A percentile compares a stretch with the other conserved stretches of the same genome.
These are phyloP conservation scores for Conoideocrella luteorostrata DNA, from an alignment of 2,329 filamentous ascomycete genomes.

Conservation along the genomic window DNA sequence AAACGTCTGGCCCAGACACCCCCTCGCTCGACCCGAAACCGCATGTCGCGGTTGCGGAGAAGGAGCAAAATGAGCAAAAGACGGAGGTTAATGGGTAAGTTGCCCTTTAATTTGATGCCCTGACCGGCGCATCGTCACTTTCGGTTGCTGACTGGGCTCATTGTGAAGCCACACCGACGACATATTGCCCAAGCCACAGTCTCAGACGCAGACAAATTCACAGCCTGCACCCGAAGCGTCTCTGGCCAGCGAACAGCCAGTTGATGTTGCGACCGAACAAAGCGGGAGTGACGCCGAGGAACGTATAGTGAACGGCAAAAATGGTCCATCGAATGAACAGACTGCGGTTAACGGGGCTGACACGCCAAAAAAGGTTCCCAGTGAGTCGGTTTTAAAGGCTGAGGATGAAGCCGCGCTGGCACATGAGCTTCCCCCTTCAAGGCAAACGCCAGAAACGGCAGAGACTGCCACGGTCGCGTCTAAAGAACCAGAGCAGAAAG, in stretches of 20 bases:
- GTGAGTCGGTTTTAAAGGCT: background rate
- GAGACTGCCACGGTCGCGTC: background rate
- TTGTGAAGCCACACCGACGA: constrained; percentile 3
- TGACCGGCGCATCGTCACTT: background rate
- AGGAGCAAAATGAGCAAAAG: constrained; percentile 25
- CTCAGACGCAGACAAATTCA: constrained; percentile 6
- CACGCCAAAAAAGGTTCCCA: background rate
- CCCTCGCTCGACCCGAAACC: constrained; percentile 42
- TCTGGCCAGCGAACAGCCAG: background rate
- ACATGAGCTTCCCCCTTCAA: background rate
- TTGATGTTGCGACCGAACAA: background rate
- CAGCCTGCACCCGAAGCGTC: constrained; percentile 8
- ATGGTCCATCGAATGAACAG: constrained; percentile 4
- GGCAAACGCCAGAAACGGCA: background rate
- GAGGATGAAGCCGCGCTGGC: constrained; percentile 1
- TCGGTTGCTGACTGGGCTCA: constrained; percentile 4
- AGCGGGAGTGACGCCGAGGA: constrained; percentile 10
- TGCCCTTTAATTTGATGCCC: constrained; percentile 6
- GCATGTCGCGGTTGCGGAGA: constrained; percentile 20
- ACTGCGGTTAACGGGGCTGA: constrained; percentile 7
- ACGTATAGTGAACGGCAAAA: constrained; percentile 13
- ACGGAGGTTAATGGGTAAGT: constrained; percentile 34
- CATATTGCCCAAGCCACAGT: constrained; percentile 11
- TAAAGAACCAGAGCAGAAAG: background rate
- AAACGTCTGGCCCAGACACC: constrained; percentile 39